These are phyloP conservation scores for Raddia distichophylla DNA, from an alignment of 176 grass and related monocot species.

Conservation along the genomic window DNA sequence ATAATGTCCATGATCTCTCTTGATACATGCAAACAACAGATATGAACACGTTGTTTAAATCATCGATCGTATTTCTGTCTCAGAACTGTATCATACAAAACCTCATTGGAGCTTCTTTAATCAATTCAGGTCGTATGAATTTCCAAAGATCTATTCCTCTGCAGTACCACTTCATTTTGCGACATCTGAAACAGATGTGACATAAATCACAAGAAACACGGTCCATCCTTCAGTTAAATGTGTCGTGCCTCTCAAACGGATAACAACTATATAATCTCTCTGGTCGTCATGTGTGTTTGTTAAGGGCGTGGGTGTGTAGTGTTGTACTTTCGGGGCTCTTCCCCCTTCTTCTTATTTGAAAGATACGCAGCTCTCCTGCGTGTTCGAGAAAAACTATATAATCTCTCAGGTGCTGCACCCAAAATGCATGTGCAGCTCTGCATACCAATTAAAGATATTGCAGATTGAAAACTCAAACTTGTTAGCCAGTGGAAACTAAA, in stretches of 20 bases:
- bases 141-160: background rate
- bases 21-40: background rate
- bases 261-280: background rate
- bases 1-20: background rate
- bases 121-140: background rate
- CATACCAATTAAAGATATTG: background rate
- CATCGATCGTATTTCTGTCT: background rate
- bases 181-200: slow-evolving; percentile 2
- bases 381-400: no score
- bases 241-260: background rate
- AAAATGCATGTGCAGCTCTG: background rate
- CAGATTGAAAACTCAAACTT: background rate
- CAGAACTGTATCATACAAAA: background rate
- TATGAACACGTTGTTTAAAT: background rate
- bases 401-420: background rate
- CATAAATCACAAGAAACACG: background rate
- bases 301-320: no score
- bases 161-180: slow-evolving; percentile 11
- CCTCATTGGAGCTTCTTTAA: slow-evolving; percentile 20
- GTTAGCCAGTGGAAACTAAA: slow-evolving; percentile 12
- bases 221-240: background rate
- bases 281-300: no score
- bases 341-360: no score
- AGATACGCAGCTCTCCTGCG: no score
- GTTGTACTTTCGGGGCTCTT: no score